Evolutionary conservation across 306 rosid genomes (phyloP).

Genomic region (Herpetospermum pedunculosum): DNA sequence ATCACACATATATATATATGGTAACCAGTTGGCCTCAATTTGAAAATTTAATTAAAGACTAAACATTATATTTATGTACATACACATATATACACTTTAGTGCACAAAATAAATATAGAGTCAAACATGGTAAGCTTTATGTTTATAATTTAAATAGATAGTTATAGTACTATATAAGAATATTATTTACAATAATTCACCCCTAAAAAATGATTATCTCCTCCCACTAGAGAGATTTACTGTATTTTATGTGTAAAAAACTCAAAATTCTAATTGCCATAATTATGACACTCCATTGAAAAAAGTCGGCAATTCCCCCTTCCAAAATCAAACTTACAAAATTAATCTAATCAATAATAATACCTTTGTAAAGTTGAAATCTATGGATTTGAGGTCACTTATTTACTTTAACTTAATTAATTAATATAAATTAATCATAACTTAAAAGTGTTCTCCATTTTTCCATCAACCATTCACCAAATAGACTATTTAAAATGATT

Average conservation of each 20-base stretch:
- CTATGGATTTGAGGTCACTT: constrained; percentile 7
- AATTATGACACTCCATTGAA: neutral
- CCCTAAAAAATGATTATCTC: neutral
- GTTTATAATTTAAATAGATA: neutral
- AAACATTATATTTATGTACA: too few relatives aligned
- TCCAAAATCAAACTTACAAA: neutral
- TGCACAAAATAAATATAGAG: too few relatives aligned
- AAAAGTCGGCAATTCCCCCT: constrained; percentile 8
- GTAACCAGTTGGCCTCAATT: too few relatives aligned
- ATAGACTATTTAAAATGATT: too few relatives aligned
- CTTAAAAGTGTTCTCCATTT: neutral
- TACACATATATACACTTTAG: too few relatives aligned
- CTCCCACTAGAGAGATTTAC: neutral
- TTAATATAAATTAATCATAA: neutral
- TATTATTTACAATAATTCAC: neutral
- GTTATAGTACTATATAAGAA: neutral
- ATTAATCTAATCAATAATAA: neutral
- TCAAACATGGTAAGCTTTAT: too few relatives aligned
- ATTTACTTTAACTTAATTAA: neutral
- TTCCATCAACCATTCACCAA: neutral
- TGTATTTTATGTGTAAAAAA: neutral
- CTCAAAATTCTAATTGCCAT: neutral
- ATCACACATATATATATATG: too few relatives aligned
- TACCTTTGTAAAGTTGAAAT: neutral
- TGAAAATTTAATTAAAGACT: too few relatives aligned